Base-by-base conservation (phyloP, 148 eudicot genomes). In the Spergularia marina region DNA sequence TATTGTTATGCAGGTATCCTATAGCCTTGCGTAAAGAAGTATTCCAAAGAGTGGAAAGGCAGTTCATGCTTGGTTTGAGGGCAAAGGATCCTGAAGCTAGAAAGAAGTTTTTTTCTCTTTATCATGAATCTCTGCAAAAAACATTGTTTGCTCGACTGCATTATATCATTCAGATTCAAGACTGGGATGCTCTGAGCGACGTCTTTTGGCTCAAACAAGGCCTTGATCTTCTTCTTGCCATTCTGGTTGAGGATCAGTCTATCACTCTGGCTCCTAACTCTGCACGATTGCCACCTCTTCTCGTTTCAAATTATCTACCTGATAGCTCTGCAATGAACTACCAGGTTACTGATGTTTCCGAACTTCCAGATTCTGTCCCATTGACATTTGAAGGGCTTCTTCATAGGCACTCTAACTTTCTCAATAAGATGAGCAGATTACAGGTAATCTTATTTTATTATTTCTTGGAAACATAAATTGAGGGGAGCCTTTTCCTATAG, bases 151-250 rank as follows among this genome's bases (percentile, higher is more conserved):
- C 86, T 41, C 85, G 99, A 76, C 82, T 96, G 82, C 98, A 92
- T 44, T 92, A 91, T 85, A 92, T 96, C 39, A 92, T 96, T 76
- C 97, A 90, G 76, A 41, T 87, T 75, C 99, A 96, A 85, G 98
- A 96, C 76, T 96, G 99, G 99, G 98, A 96, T 83, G 97, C 98
- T 77, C 77, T 92, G 71, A 89, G 99, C 81, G 97, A 96, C 74
- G 97, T 92, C 62, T 96, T 96, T 80, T 96, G 99, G 99, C 94
- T 96, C 58, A 96, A 96, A 86, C 99, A 92, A 86, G 99, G 99
- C 69, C 91, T 96, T 65, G 99, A 96, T 86, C 99, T 96, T 86
- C 94, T 96, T 84, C 89, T 96, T 74, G 98, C 99, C 51, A 87
- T 96, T 55, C 79, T 96, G 74, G 99, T 96, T 41, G 99, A 96